Base-by-base conservation (phyloP, 164 flowering plant genomes). In the Annona cherimola region DNA sequence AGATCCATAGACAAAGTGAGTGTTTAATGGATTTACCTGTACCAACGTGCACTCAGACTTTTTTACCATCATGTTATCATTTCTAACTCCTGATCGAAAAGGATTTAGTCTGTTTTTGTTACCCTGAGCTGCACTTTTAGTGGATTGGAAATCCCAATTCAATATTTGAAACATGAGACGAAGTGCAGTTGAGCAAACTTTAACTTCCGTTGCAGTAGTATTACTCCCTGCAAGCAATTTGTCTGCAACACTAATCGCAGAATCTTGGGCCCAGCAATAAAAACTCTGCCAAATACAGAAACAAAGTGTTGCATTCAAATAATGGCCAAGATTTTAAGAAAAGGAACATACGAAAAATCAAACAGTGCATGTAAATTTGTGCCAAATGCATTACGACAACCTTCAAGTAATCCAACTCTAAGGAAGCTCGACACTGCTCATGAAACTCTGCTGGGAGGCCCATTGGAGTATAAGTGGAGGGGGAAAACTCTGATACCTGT, bases 371-470 rank as follows among this genome's bases (percentile, higher is more conserved):
- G 63, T 41, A 42, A 71, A 69, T 35, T 61, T 42, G 50, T 20
- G 41, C 1, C 67, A 64, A 61, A 16, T 45, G 40, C 70, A 26
- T 42, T 35, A 35, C 50, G 50, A 80, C 40, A 76, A 93, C 99
- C 99, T 91, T 89, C 76, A 96, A 71, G 81, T 90, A 86, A 63
- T 86, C 86, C 63, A 69, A 78, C 81, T 96, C 97, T 42, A 96
- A 72, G 44, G 94, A 89, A 71, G 40, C 79, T 63, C 83, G 81
- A 80, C 99, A 96, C 71, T 86, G 87, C 83, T 87, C 91, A 81
- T 96, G 98, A 77, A 93, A 90, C 84, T 96, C 99, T 78, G 87
- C 80, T 45, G 99, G 97, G 79, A 96, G 98, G 67, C 92, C 90
- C 96, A 96, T 89, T 39, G 94, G 86, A 83, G 89, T 84, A 70